Conservation (phyloP, 305 asterid genomes). For the Rubia peregrina region DNA sequence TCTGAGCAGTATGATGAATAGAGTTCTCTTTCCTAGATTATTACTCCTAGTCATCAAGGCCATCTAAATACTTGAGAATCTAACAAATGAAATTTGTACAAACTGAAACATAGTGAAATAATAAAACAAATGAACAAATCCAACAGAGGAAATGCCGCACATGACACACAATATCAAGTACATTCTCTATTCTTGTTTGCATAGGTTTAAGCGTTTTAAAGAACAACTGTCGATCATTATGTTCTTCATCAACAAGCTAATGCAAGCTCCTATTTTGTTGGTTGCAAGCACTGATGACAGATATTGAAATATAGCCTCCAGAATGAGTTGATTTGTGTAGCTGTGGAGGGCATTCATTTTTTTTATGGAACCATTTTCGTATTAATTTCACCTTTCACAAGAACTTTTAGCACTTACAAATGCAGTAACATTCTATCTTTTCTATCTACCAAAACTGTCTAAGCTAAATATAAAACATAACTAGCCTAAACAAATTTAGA, state of each 20-base stretch:
- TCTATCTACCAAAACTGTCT: neutral
- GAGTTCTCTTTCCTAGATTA: no score
- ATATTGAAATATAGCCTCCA: neutral
- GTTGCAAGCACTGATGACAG: neutral
- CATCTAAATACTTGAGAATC: no score
- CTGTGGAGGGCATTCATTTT: neutral
- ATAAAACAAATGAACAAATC: neutral
- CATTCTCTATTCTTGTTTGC: no score
- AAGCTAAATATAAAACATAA: neutral
- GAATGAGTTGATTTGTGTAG: neutral
- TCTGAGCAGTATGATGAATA: constrained; percentile 1
- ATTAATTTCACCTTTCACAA: neutral
- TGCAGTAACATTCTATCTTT: neutral
- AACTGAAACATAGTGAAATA: neutral
- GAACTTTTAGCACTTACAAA: no score
- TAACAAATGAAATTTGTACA: neutral
- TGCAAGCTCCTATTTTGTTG: neutral
- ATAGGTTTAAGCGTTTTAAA: no score
- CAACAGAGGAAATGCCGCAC: neutral
- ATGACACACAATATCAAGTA: neutral
- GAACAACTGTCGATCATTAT: neutral
- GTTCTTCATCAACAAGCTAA: neutral
- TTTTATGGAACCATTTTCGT: neutral
- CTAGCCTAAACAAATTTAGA: neutral
- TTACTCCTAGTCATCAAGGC: no score